A percentile compares a stretch with the other conserved stretches of the same genome.
phyloP scores from a whole-genome alignment of 305 asterid genomes.

The Fraxinus angustifolia region DNA sequence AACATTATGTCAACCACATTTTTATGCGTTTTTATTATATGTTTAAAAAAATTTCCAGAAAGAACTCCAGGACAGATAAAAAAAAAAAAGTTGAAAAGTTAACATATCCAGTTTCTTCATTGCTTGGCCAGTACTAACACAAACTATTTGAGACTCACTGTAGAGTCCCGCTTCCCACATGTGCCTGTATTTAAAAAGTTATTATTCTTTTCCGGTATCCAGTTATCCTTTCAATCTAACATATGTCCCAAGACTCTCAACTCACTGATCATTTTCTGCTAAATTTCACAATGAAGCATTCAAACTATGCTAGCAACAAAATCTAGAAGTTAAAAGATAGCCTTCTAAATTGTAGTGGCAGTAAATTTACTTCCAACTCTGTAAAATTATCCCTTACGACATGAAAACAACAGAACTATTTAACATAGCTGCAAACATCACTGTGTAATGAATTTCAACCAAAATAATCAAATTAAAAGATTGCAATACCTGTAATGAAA shows the following conservation, averaged over 20 bases:
- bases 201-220: neutral
- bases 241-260: neutral
- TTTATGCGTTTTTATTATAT: neutral
- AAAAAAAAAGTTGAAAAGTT: neutral
- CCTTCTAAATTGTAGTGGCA: neutral
- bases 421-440: neutral
- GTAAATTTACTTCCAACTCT: constrained; percentile 7
- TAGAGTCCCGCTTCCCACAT: neutral
- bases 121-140: neutral
- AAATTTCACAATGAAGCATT: neutral
- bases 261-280: constrained; percentile 11
- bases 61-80: neutral
- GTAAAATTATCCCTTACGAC: constrained; percentile 31
- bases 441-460: constrained; percentile 9
- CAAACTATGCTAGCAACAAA: neutral
- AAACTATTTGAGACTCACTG: neutral
- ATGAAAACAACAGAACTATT: neutral
- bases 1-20: neutral
- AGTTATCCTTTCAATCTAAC: neutral
- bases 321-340: neutral
- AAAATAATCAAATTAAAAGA: constrained; percentile 6
- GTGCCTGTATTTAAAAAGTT: neutral
- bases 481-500: constrained; percentile 72
- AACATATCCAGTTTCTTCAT: neutral
- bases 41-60: neutral